Evolutionary conservation across 768 basidiomycete genomes (phyloP).

Genomic region (Harrya chromipes): DNA sequence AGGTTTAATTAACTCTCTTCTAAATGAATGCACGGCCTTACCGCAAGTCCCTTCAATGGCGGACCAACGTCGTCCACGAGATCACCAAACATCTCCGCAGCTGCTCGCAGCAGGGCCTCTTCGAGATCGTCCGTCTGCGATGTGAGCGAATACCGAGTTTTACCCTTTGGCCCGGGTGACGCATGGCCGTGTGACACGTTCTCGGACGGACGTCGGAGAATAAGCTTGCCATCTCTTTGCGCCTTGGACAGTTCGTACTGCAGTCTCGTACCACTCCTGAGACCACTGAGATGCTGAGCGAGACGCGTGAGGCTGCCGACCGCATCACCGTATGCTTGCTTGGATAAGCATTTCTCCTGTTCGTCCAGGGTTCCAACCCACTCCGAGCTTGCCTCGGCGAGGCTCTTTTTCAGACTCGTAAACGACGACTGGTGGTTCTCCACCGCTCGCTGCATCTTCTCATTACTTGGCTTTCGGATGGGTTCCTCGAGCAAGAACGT

Average conservation of each 20-base stretch:
- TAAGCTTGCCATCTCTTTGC: conserved; percentile 42
- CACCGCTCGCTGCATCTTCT: conserved; percentile 74
- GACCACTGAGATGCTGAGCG: conserved; percentile 90
- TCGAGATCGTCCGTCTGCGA: conserved; percentile 44
- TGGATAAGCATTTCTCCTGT: conserved; percentile 24
- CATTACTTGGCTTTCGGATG: conserved; percentile 51
- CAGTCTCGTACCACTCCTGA: conserved; percentile 78
- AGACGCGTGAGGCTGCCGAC: conserved; percentile 84
- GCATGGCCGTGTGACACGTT: conserved; percentile 14
- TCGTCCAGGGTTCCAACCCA: conserved; percentile 43
- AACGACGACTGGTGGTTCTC: conserved; percentile 87
- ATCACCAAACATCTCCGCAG: conserved; percentile 74
- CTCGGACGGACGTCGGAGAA: conserved; percentile 23
- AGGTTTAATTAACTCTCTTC: neutral
- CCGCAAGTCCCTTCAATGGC: conserved; percentile 70
- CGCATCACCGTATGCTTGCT: conserved; percentile 78
- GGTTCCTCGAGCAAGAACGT: conserved; percentile 83
- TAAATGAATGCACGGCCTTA: conserved; percentile 33
- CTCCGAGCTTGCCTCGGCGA: conserved; percentile 87
- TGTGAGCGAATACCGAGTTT: conserved; percentile 30
- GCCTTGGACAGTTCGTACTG: conserved; percentile 81
- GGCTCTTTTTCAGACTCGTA: conserved; percentile 80
- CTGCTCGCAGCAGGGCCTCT: conserved; percentile 40
- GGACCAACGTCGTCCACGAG: conserved; percentile 77
- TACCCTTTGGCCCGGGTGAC: conserved; percentile 15